A percentile compares a stretch with the other conserved stretches of the same genome.
phyloP scores from a whole-genome alignment of 23 red algal species.

The Gracilaria domingensis region DNA sequence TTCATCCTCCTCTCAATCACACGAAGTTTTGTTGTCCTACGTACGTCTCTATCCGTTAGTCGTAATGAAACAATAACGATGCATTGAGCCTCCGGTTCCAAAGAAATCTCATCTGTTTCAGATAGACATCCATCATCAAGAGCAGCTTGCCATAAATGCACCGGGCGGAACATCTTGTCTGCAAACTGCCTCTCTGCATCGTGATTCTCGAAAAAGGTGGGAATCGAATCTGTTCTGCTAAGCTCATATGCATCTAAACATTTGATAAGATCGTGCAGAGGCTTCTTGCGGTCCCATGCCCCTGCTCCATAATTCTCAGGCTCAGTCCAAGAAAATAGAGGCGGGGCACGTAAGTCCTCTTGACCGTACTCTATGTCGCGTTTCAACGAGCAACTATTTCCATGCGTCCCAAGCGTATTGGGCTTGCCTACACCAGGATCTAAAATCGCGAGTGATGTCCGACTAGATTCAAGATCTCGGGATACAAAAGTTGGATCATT shows the following conservation, averaged over 20 bases:
- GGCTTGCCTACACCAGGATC: background rate
- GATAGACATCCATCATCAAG: slow-evolving; percentile 66
- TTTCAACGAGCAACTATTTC: background rate
- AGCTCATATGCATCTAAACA: slow-evolving; percentile 30
- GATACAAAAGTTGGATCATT: background rate
- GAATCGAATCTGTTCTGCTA: slow-evolving; percentile 45
- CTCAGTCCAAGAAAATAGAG: background rate
- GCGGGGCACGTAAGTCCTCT: background rate
- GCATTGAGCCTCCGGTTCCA: slow-evolving; percentile 21
- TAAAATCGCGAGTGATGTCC: slow-evolving; percentile 14
- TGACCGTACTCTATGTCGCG: background rate
- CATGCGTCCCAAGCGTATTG: background rate
- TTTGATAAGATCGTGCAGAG: slow-evolving; percentile 26
- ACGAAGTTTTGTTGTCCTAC: slow-evolving; percentile 53
- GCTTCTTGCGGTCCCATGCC: background rate
- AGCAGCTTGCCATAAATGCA: slow-evolving; percentile 50
- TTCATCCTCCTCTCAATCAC: slow-evolving; percentile 76
- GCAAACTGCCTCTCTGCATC: slow-evolving; percentile 77
- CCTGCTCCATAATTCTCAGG: background rate
- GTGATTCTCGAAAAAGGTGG: slow-evolving; percentile 83
- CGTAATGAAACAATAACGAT: slow-evolving; percentile 47
- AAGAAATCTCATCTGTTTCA: slow-evolving; percentile 34
- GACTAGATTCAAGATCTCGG: background rate
- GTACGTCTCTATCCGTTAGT: slow-evolving; percentile 41
- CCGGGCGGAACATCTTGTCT: slow-evolving; percentile 65